Base-by-base conservation (phyloP, 306 rosid species). In the Benincasa hispida region DNA sequence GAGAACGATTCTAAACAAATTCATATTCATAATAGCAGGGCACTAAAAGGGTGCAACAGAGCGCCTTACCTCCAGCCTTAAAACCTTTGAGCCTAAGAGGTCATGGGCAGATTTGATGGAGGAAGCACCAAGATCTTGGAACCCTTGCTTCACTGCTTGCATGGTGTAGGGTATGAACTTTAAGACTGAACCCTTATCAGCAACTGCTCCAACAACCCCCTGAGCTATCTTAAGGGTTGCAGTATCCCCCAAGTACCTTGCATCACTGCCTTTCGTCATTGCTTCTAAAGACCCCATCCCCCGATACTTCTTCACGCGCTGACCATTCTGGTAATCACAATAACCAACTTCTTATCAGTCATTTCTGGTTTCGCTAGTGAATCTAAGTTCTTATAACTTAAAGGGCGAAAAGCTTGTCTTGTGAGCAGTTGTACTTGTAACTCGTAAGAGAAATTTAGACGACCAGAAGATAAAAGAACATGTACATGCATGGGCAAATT, bases 241-340 rank as follows among this genome's bases (percentile, higher is more conserved):
- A 25, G 86, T 89, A 45, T 94, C 99, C 5, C 97, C 98, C 79
- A 92, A 80, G 82, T 94, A 92, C 82, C 99, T 86, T 10, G 84
- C 86, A 72, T 94, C 99, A 61, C 99, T 94, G 10, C 99, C 99
- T 82, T 92, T 92, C 22, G 90, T 92, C 98, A 94, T 94, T 69
- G 99, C 99, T 89, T 94, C 99, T 78, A 94, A 83, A 42, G 96
- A 94, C 42, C 99, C 98, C 99, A 94, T 94, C 78, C 98, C 98
- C 75, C 98, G 79, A 59, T 94, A 92, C 74, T 88, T 94, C 74
- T 94, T 94, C 2, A 94, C 79, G n/a, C 87, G 88, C 42, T 47
- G 77, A 76, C 96, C 96, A 86, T 92, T 86, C 99, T 94, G 84
- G 75, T 17, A 30, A 79, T 48, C 72, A 28, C 57, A 81, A 87